A percentile compares a stretch with the other conserved stretches of the same genome.
These are phyloP conservation scores for Boletus bicolor DNA, from an alignment of 768 basidiomycete genomes.

Conservation along the genomic window DNA sequence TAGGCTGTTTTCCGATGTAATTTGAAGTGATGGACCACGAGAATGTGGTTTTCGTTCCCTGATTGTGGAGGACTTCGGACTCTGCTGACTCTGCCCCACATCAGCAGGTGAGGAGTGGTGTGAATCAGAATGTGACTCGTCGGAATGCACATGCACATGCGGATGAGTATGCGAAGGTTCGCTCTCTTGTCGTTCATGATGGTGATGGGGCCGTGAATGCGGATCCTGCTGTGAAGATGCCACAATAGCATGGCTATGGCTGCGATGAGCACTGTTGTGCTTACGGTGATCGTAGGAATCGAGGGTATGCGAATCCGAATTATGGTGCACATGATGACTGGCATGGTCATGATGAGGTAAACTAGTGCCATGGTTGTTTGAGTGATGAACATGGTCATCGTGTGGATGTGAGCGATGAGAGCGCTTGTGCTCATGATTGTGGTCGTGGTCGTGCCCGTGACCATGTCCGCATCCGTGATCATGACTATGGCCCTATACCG, in stretches of 20 bases:
- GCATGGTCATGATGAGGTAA: slow-evolving; percentile 16
- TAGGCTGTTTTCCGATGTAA: slow-evolving; percentile 27
- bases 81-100: slow-evolving; percentile 6
- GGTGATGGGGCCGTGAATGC: slow-evolving; percentile 26
- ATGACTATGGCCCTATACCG: slow-evolving; percentile 18
- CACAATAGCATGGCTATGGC: slow-evolving; percentile 4
- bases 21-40: slow-evolving; percentile 40
- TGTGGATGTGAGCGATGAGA: slow-evolving; percentile 38
- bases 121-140: slow-evolving; percentile 17
- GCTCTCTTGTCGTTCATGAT: slow-evolving; percentile 25
- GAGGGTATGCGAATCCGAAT: slow-evolving; percentile 12
- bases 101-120: slow-evolving; percentile 9
- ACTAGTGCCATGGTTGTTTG: slow-evolving; percentile 8
- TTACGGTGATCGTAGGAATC: slow-evolving; percentile 10
- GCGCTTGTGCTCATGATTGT: slow-evolving; percentile 29
- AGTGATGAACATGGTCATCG: slow-evolving; percentile 27
- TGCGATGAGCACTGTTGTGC: slow-evolving; percentile 8
- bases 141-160: slow-evolving; percentile 30
- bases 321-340: background rate
- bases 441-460: slow-evolving; percentile 9
- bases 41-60: slow-evolving; percentile 37
- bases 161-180: slow-evolving; percentile 24
- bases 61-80: slow-evolving; percentile 15
- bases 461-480: slow-evolving; percentile 16
- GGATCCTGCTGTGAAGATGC: slow-evolving; percentile 14